Base-by-base conservation (phyloP, 2,329 filamentous ascomycete genomes). In the Didymellaceae sp. region DNA sequence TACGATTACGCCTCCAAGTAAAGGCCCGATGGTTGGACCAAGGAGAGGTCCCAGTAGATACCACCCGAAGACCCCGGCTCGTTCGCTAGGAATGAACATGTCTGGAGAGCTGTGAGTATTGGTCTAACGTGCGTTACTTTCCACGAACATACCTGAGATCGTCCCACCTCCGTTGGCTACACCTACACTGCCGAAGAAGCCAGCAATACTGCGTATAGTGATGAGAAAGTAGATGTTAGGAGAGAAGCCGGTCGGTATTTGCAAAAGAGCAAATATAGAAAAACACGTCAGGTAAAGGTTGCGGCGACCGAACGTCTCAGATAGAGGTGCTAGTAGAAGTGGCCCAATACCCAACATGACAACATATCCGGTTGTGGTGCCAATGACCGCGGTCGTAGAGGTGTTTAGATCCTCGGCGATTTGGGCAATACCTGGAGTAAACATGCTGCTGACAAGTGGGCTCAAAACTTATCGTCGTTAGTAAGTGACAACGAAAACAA, bases 121-220 rank as follows among this genome's bases (percentile, higher is more conserved):
- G n/a, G n/a, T 33, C 17, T 11, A 17, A 9, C 39, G 18, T 7
- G 14, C 11, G 8, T 24, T 9, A 8, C 2, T 9, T 17, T 33
- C 22, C n/a, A 6, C 21, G 3, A 6, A 22, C 26, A 4, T 42
- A 42, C 39, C 39, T 17, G 37, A 41, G n/a, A 81, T 78, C 0
- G 76, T 80, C 1, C 79, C 78, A 6, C 79, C 79, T 1, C 80
- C 80, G 61, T 79, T 80, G 0, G 78, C 77, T 37, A 80, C 76
- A 0, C 77, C 77, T 0, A 81, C 74, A 54, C 74, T 77, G 1
- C 79, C 79, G 58, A 80, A 81, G 63, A 81, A 80, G 4, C 78
- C 79, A 2, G 75, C 61, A 4, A 81, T 49, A 2, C 76, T 77
- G 28, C 79, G 68, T 32, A 79, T 67, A 1, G 69, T 71, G 30